Base-by-base conservation (phyloP, 495 filamentous ascomycete genomes). In the Penicillium chermesinum region DNA sequence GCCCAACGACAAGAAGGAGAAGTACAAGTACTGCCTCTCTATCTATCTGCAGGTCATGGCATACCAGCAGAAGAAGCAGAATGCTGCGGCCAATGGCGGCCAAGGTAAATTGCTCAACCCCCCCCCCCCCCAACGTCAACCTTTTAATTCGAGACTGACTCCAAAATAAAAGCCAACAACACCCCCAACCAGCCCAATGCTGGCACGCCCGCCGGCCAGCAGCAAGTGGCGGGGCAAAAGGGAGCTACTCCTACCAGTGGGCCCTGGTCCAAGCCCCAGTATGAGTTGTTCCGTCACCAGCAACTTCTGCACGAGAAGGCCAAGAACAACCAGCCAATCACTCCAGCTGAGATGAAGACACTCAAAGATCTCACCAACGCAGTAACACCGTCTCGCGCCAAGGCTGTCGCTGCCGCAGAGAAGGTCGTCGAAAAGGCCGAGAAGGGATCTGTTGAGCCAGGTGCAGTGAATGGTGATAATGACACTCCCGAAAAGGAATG, bases 291-390 rank as follows among this genome's bases (percentile, higher is more conserved):
- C 7, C 74, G 84, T 27, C 81, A 82, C 38, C 90, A 95, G 61
- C 91, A 95, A 36, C 65, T 79, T 52, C 87, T 88, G 5, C 94
- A 95, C 71, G 88, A 88, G 65, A 72, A 83, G 53, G 73, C 95
- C 1, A 81, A 84, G 9, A 93, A 88, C 65, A 93, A 93, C 46
- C 72, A 82, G 19, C 80, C 87, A 0, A 81, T 96, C 13, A 87
- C 89, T 1, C 63, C 74, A n/a, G 70, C 74, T 35, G 72, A 91
- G 33, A 85, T 90, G 61, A 83, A 87, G 57, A 80, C 84, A 50
- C 77, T 95, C 2, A 90, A 88, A 55, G 73, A 82, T 17, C 79
- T 83, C 10, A 84, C 86, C 38, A 84, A 86, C 52, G 74, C 79
- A 30, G 79, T 83, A 48, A 72, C 79, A 2, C 74, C 78, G n/a